A percentile compares a stretch with the other conserved stretches of the same genome.
Conservation (phyloP, 768 basidiomycete genomes). For the Rhodosporidiobolus odoratus region DNA sequence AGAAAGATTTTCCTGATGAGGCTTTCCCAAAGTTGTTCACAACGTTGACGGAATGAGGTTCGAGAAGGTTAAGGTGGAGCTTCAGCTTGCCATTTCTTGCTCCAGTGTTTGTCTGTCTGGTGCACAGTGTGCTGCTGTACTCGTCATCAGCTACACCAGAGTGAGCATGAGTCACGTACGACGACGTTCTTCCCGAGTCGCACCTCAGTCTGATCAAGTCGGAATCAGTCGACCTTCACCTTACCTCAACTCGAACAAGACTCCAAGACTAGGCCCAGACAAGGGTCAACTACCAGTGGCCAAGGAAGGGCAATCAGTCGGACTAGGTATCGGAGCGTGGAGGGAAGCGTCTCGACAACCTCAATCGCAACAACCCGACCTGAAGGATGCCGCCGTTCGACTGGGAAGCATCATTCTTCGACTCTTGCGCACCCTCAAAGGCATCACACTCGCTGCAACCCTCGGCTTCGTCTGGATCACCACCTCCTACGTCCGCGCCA, state of each 20-base stretch:
- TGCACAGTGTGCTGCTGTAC: not conserved
- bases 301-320: not conserved
- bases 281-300: not conserved
- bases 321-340: not conserved
- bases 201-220: not conserved
- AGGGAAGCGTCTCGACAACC: not conserved
- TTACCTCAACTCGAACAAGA: not conserved
- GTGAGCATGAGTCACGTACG: slow-evolving; percentile 3
- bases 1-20: too few relatives aligned
- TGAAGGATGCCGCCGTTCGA: not conserved
- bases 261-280: not conserved
- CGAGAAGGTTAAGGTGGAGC: too few relatives aligned
- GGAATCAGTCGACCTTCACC: slow-evolving; percentile 5
- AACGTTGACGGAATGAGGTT: too few relatives aligned
- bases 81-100: not conserved
- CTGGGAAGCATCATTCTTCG: slow-evolving; percentile 9
- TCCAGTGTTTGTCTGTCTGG: not conserved
- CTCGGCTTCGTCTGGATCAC: slow-evolving; percentile 10
- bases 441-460: slow-evolving; percentile 2
- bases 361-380: too few relatives aligned
- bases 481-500: not conserved
- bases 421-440: not conserved
- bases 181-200: slow-evolving; percentile 1
- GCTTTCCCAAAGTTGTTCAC: too few relatives aligned
- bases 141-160: not conserved